Base-by-base conservation (phyloP, 2,329 filamentous ascomycete genomes). In the Cytospora chrysosperma region DNA sequence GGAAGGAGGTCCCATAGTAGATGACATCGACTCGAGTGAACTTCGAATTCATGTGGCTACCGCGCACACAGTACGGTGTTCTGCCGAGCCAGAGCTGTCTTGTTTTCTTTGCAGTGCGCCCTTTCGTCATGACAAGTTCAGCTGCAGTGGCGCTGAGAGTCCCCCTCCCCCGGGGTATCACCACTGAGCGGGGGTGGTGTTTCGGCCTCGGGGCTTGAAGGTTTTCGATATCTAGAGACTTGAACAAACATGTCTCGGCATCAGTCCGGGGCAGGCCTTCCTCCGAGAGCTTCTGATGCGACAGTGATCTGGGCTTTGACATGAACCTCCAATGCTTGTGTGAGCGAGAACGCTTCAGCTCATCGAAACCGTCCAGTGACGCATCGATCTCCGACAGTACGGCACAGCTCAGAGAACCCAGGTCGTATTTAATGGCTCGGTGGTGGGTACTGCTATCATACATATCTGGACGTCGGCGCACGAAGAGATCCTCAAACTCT, bases 41-140 rank as follows among this genome's bases (percentile, higher is more conserved):
- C 24, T 28, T 55, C 37, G 47, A 28, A 6, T 17, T 24, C 3
- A 4, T n/a, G 51, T 59, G 28, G 13, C 0, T 24, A 17, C 59
- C 61, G 8, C 47, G 55, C 19, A 65, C 53, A 17, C 62, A 51
- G 24, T 28, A 65, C 3, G 61, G 60, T 34, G 58, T 59, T 19
- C 64, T 63, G 7, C 64, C 64, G 13, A 65, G 49, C 60, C 60
- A 65, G 26, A 65, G 40, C 47, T 65, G 64, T 19, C 9, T 28
- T 8, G 34, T 59, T 26, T 65, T 65, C n/a, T 8, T 55, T 1
- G 7, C 6, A 5, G 26, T 47, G 19, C 26, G 19, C 9, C n/a
- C 1, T 13, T 21, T 19, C 12, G n/a, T 59, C 37, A 49, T 59
- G 43, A 28, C 24, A 15, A 65, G 64, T 58, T 65, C 64, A 4